Percentiles rank a stretch among this genome's conserved stretches.
These are phyloP conservation scores for Umbelopsis sp. DNA, from an alignment of 371 early-diverging fungal genomes.

Conservation along the genomic window DNA sequence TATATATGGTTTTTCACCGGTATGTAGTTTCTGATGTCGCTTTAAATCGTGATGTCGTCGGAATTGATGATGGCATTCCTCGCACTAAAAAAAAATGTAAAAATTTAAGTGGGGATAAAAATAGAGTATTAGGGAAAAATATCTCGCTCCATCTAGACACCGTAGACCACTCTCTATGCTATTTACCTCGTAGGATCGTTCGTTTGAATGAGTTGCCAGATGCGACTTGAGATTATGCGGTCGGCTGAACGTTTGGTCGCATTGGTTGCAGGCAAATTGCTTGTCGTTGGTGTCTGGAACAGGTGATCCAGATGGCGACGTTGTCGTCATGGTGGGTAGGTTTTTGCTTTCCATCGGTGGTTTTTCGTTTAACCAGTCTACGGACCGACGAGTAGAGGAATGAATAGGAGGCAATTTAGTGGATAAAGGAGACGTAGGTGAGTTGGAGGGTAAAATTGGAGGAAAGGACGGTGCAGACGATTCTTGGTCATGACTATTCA, in stretches of 20 bases:
- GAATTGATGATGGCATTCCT: conserved; percentile 46
- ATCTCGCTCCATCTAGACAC: background rate
- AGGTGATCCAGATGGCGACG: conserved; percentile 6
- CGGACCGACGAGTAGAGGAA: conserved; percentile 1
- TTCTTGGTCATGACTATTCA: conserved; percentile 15
- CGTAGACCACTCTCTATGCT: background rate
- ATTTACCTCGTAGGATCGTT: conserved; percentile 48
- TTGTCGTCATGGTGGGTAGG: background rate
- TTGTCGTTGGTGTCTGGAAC: conserved; percentile 22
- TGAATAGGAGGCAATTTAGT: conserved; percentile 9
- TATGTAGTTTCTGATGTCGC: conserved; percentile 64
- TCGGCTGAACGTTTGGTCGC: conserved; percentile 46
- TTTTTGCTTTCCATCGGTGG: background rate
- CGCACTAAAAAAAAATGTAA: conserved; percentile 31
- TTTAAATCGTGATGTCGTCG: conserved; percentile 67
- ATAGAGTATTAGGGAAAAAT: conserved; percentile 9
- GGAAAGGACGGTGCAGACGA: background rate
- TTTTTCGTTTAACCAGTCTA: conserved; percentile 1
- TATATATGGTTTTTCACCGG: conserved; percentile 63
- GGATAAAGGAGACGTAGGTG: background rate
- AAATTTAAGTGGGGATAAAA: background rate
- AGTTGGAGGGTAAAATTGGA: background rate
- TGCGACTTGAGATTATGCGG: conserved; percentile 56
- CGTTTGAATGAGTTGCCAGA: conserved; percentile 47
- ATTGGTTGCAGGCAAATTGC: conserved; percentile 40